Evolutionary conservation across 306 rosid species (phyloP), one percentile per base, ranked within the genome.

Genomic region (Rosa multiflora): DNA sequence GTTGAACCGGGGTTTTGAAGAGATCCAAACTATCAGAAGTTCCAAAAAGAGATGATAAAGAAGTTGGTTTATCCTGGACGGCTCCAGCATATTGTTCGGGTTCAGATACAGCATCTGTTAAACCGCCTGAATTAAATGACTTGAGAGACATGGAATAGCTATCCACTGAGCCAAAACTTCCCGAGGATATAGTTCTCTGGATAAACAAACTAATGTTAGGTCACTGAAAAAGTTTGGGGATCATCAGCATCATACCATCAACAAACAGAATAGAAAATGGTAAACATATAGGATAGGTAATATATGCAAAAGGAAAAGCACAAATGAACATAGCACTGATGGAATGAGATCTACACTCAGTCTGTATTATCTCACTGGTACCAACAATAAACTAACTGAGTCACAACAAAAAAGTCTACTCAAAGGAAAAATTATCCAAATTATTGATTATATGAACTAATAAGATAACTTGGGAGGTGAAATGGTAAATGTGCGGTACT

Each of bases 121-220:
- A n/a, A 73, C 87, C 83, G 53, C 85, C 89, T 42, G 90, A 86
- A 79, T 73, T 79, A 78, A 82, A 81, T 40, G 92, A 90, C 76
- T 86, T 86, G 26, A 75, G 74, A 79, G 92, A 79, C 69, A 82
- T 52, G 58, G 85, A 78, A 76, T 84, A 82, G 86, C 91, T 73
- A 76, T 82, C 94, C 53, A 75, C 73, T 40, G 94, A 88, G 59
- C 88, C 88, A 56, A 82, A 86, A 77, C 89, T 88, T 70, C 89
- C 84, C 1, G 81, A 62, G 70, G 94, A 89, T 79, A 82, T 70
- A 61, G 87, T 87, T 82, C 93, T 91, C 97, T 91, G 76, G 73
- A 74, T 10, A 74, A 74, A 39, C 67, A 70, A 63, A 72, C 42
- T 52, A 51, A 82, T 59, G 63, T 76, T 56, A 80, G 76, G 48